Base-by-base conservation (phyloP, 148 eudicot species). In the Nyssa sinensis region DNA sequence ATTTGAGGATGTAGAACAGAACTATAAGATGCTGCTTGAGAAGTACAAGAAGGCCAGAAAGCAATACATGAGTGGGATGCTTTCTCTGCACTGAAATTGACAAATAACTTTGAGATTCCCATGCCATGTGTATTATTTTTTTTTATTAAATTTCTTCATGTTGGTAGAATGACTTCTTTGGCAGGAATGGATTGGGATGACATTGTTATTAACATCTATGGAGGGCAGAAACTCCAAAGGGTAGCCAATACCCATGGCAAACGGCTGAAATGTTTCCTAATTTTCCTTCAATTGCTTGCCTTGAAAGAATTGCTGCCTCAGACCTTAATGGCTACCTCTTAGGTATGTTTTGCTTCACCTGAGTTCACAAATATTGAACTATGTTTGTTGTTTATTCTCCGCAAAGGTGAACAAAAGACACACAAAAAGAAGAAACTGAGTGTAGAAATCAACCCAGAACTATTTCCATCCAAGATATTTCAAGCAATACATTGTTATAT, bases 51-150 rank as follows among this genome's bases (percentile, higher is more conserved):
- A 78, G 66, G 83, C 83, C 41, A 76, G 97, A 64, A 80, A 77
- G 64, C 90, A 81, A 69, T 91, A 83, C 75, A 79, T 60, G 70
- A 80, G 81, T 61, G 97, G 97, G 69, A 90, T 90, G 97, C 87
- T 92, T 72, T 82, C 97, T 14, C 73, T 92, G 72, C 92, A 90
- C 80, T 74, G 67, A 71, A 77, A 71, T 75, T 61, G 69, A 68
- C 63, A 29, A 31, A 29, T 29, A n/a, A 10, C 17, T 66, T 8
- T 23, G 44, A 47, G 12, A 31, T 17, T 13, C 59, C 44, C 9
- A 9, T 37, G 9, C 9, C 9, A 37, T 37, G 44, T 37, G 5
- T 9, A 37, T 37, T 37, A 37, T 37, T 37, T 37, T 9, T 37
- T 4, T 4, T 3, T 37, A 37, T 37, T 37, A 37, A 37, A 9